Conservation (phyloP, 495 filamentous ascomycete species). For the Podospora anserina region DNA sequence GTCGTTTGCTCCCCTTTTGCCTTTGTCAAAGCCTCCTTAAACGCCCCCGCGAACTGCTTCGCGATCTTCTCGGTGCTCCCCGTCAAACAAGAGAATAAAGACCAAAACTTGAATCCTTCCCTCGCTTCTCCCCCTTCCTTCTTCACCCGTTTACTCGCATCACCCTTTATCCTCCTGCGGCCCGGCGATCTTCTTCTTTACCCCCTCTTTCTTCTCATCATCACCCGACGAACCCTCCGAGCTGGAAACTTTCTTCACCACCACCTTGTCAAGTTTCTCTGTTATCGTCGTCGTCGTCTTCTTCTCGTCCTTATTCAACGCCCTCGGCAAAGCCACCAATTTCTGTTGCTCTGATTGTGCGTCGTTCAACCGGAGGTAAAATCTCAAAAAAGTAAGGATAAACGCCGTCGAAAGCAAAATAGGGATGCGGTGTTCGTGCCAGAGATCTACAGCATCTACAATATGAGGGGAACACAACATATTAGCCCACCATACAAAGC, state of each 20-base stretch:
- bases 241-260: constrained; percentile 11
- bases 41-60: constrained; percentile 50
- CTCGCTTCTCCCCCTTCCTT: constrained; percentile 27
- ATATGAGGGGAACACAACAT: not conserved
- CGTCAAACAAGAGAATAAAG: constrained; percentile 84
- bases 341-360: constrained; percentile 12
- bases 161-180: constrained; percentile 53
- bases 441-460: constrained; percentile 50
- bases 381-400: constrained; percentile 37
- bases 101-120: constrained; percentile 71
- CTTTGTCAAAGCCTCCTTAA: constrained; percentile 39
- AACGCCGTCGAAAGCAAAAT: constrained; percentile 47
- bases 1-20: constrained; percentile 22
- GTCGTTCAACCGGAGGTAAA: constrained; percentile 40
- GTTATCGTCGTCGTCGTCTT: not conserved
- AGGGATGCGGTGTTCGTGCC: constrained; percentile 52
- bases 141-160: constrained; percentile 27
- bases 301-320: constrained; percentile 30
- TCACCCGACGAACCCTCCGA: not conserved
- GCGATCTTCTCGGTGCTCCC: constrained; percentile 72
- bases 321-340: constrained; percentile 27
- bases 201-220: constrained; percentile 8
- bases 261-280: constrained; percentile 17
- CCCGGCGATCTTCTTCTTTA: constrained; percentile 20
- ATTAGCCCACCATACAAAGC: not conserved